Conservation (phyloP, 768 basidiomycete species). For the Amanita rubescens region DNA sequence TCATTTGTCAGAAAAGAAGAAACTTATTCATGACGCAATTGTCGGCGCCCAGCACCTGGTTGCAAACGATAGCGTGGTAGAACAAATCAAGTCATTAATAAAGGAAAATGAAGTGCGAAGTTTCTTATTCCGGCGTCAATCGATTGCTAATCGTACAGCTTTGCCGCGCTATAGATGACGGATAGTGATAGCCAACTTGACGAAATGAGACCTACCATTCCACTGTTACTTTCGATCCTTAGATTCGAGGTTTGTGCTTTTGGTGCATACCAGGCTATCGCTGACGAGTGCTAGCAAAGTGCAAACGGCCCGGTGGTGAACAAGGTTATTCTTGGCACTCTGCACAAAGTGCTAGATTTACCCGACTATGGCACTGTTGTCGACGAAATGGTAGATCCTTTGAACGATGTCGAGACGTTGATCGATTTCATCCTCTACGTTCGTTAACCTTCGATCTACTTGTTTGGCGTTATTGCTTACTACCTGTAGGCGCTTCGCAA, state of each 20-base stretch:
- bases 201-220: background rate
- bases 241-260: background rate
- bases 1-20: background rate
- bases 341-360: background rate
- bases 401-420: background rate
- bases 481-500: background rate
- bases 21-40: background rate
- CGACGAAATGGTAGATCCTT: background rate
- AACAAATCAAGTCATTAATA: background rate
- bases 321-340: background rate
- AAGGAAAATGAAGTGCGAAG: background rate
- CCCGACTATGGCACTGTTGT: background rate
- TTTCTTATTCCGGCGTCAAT: background rate
- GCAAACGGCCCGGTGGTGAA: background rate
- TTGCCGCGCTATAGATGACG: background rate
- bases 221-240: background rate
- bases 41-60: background rate
- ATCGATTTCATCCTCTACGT: constrained; percentile 1
- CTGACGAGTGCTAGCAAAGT: no score
- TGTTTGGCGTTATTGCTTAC: background rate
- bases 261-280: background rate
- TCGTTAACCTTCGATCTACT: background rate
- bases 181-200: background rate
- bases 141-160: background rate
- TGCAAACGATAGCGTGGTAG: background rate